phyloP scores from a whole-genome alignment of 768 basidiomycete genomes.

The Lactarius evosmus region DNA sequence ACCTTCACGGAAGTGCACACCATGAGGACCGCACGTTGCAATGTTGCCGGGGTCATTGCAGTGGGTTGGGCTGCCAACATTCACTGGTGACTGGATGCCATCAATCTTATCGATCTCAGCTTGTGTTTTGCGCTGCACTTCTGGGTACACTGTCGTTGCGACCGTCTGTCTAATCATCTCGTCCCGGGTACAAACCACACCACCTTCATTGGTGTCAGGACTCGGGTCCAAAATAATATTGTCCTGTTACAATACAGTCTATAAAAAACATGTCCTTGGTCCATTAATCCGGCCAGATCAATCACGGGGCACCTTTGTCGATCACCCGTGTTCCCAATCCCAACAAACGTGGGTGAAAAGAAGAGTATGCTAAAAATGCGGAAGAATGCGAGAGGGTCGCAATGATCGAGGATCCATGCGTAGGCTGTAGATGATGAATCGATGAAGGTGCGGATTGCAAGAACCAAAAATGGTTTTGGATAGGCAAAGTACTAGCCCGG shows the following conservation, averaged over 20 bases:
- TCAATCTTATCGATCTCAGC: too few species aligned
- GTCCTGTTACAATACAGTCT: conserved; percentile 20
- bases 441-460: conserved; percentile 4
- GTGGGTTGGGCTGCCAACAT: neutral
- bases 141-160: too few species aligned
- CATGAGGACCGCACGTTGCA: neutral
- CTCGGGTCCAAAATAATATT: conserved; percentile 27
- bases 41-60: neutral
- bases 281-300: conserved; percentile 14
- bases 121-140: too few species aligned
- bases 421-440: conserved; percentile 12
- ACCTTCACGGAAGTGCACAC: neutral
- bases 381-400: neutral
- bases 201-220: neutral
- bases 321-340: neutral
- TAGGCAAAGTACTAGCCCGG: conserved; percentile 8
- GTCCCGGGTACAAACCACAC: neutral
- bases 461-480: conserved; percentile 17
- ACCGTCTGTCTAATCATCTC: too few species aligned
- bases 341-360: neutral
- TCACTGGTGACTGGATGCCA: too few species aligned
- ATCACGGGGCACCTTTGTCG: conserved; percentile 5
- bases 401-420: conserved; percentile 3
- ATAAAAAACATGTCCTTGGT: conserved; percentile 6
- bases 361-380: conserved; percentile 3